phyloP scores from a whole-genome alignment of 108 stramenopile genomes.

The Cylindrotheca fusiformis region DNA sequence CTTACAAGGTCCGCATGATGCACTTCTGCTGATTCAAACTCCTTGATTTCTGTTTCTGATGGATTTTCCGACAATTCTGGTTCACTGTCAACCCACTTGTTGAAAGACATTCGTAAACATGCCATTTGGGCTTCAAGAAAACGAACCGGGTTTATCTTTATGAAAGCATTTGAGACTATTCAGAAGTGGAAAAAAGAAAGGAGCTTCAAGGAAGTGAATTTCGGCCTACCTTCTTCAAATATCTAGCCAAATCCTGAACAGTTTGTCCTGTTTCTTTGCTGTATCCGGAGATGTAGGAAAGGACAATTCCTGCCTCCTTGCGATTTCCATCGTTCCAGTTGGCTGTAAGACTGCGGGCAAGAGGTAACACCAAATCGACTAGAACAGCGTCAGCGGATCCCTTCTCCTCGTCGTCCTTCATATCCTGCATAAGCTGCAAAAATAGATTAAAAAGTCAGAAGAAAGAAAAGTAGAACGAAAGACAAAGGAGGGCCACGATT shows the following conservation, averaged over 20 bases:
- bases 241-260: conserved; percentile 36
- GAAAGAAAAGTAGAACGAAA: no score
- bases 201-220: background rate
- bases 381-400: conserved; percentile 8
- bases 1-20: conserved; percentile 46
- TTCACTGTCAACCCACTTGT: conserved; percentile 72
- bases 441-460: no score
- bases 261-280: conserved; percentile 46
- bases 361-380: conserved; percentile 45
- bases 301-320: conserved; percentile 73
- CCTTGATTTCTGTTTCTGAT: conserved; percentile 71
- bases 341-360: conserved; percentile 52
- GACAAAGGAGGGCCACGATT: no score
- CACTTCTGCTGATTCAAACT: conserved; percentile 53
- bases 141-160: conserved; percentile 64
- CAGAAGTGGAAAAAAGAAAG: background rate
- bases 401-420: conserved; percentile 13
- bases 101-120: conserved; percentile 65
- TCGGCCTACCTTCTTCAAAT: conserved; percentile 56
- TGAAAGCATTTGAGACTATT: background rate
- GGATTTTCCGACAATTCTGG: conserved; percentile 65
- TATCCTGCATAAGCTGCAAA: background rate
- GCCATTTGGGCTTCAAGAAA: conserved; percentile 88
- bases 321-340: conserved; percentile 76
- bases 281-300: conserved; percentile 59